Conservation (phyloP, 2,329 filamentous ascomycete species). For the Sclerotinia nivalis region DNA sequence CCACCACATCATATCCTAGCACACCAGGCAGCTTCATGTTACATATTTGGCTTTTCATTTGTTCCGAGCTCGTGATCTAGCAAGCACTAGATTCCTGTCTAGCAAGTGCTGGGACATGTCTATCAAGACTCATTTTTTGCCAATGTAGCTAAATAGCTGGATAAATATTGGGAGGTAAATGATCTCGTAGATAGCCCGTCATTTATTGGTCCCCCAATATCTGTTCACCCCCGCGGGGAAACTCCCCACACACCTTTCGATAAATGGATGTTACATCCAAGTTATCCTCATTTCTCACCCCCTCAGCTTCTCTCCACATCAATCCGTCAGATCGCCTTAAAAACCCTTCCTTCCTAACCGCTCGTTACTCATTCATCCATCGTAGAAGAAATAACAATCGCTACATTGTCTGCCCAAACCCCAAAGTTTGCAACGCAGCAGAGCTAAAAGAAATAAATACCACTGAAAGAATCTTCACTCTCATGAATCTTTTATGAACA, state of each 20-base stretch:
- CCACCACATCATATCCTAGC: constrained; percentile 7
- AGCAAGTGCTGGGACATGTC: not conserved
- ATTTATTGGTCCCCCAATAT: not conserved
- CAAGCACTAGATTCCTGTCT: not conserved
- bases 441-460: constrained; percentile 10
- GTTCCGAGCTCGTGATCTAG: not conserved
- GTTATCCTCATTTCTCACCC: not conserved
- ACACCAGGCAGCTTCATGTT: not conserved
- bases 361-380: constrained; percentile 17
- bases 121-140: not conserved
- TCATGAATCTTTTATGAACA: constrained; percentile 2
- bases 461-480: not conserved
- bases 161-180: not conserved
- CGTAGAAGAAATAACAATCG: constrained; percentile 2
- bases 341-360: not conserved
- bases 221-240: not conserved
- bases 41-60: not conserved
- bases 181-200: not conserved
- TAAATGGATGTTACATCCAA: not conserved
- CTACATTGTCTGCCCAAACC: constrained; percentile 3
- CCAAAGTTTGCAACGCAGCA: constrained; percentile 1
- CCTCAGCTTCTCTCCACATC: not conserved
- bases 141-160: not conserved
- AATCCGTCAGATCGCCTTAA: not conserved
- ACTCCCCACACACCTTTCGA: not conserved